A percentile compares a stretch with the other conserved stretches of the same genome.
phyloP scores from a whole-genome alignment of 2,329 filamentous ascomycete genomes.

The Xylaria sp. region DNA sequence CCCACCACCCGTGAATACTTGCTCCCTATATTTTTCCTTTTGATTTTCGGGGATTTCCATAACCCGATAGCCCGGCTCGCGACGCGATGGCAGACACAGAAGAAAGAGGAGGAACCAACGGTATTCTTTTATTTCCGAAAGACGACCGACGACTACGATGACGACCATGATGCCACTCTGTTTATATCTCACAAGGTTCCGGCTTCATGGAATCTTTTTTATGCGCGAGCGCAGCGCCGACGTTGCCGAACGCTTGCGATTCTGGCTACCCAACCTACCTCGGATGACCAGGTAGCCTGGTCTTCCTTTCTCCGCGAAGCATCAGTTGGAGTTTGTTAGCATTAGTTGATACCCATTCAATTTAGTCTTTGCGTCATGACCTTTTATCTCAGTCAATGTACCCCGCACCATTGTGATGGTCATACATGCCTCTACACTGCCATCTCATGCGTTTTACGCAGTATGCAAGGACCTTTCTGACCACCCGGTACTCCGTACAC shows the following conservation, averaged over 20 bases:
- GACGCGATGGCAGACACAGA: background rate
- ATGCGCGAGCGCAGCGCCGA: background rate
- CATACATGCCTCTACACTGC: no score
- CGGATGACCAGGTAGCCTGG: background rate
- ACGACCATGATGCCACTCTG: background rate
- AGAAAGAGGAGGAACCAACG: background rate
- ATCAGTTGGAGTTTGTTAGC: background rate
- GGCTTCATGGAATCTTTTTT: background rate
- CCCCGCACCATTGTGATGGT: background rate
- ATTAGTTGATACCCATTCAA: conserved; percentile 22
- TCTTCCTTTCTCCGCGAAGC: background rate
- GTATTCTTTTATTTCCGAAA: background rate
- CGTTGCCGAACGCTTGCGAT: background rate
- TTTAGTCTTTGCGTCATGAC: background rate
- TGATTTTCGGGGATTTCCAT: background rate
- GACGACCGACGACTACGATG: background rate
- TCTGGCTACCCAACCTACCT: background rate
- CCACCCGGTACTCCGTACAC: background rate
- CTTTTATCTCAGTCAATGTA: background rate
- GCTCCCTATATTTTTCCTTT: background rate
- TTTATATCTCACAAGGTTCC: background rate
- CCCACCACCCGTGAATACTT: background rate
- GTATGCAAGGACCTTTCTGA: background rate
- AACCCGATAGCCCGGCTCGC: conserved; percentile 24
- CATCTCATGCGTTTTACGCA: background rate